Evolutionary conservation across 306 rosid species (phyloP).

Genomic region (Fragaria vesca): DNA sequence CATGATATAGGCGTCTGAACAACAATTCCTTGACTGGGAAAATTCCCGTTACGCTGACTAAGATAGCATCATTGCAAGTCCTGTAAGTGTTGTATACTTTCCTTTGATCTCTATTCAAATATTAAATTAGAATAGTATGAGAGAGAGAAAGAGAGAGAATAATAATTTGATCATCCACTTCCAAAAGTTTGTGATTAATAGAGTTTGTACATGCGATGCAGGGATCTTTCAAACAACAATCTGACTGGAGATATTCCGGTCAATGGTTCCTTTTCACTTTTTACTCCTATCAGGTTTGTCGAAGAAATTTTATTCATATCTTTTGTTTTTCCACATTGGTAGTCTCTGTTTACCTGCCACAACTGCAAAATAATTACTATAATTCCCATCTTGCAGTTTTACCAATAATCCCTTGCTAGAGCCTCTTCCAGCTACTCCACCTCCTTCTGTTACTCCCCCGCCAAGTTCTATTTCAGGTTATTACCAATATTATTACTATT

Average conservation of each 20-base stretch:
- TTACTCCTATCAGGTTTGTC: constrained; percentile 88
- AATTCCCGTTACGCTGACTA: constrained; percentile 65
- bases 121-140: background rate
- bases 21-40: constrained; percentile 72
- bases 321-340: background rate
- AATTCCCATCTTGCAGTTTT: constrained; percentile 54
- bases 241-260: constrained; percentile 62
- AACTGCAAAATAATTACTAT: constrained; percentile 19
- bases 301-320: constrained; percentile 11
- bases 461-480: constrained; percentile 44
- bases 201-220: constrained; percentile 40
- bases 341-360: background rate
- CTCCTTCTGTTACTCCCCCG: constrained; percentile 41
- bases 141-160: background rate
- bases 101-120: constrained; percentile 8
- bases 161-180: constrained; percentile 16
- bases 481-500: constrained; percentile 5
- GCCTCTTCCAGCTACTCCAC: constrained; percentile 21
- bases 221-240: constrained; percentile 79
- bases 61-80: constrained; percentile 63
- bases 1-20: constrained; percentile 82
- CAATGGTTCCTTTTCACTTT: constrained; percentile 78
- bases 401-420: constrained; percentile 26
- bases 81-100: constrained; percentile 62
- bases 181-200: constrained; percentile 23